phyloP scores from a whole-genome alignment of 768 basidiomycete species.

The Tricholomella constricta region DNA sequence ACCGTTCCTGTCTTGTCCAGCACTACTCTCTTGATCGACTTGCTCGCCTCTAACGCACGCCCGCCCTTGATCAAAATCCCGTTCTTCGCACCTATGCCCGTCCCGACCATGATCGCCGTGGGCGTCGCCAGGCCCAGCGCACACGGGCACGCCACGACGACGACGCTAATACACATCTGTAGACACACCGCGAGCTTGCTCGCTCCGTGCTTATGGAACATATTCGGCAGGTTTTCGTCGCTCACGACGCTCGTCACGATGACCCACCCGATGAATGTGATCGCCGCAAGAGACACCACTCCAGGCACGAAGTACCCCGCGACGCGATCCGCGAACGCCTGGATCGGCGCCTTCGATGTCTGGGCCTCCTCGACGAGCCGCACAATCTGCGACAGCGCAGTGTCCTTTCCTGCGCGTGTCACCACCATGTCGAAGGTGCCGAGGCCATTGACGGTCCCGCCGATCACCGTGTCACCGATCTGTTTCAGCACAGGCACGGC shows the following conservation, averaged over 20 bases:
- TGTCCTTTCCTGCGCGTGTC: slow-evolving; percentile 94
- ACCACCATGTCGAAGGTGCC: slow-evolving; percentile 98
- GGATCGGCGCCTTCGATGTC: slow-evolving; percentile 97
- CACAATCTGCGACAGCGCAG: slow-evolving; percentile 95
- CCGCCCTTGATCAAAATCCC: slow-evolving; percentile 99
- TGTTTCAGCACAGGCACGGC: slow-evolving; percentile 87
- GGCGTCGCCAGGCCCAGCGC: slow-evolving; percentile 95
- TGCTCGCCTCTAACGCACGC: slow-evolving; percentile 89
- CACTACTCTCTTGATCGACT: slow-evolving; percentile 76
- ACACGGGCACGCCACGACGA: slow-evolving; percentile 98
- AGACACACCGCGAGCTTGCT: slow-evolving; percentile 89
- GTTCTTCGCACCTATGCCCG: slow-evolving; percentile 94
- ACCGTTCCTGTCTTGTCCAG: slow-evolving; percentile 98
- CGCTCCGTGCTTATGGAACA: slow-evolving; percentile 85
- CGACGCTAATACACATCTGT: slow-evolving; percentile 95
- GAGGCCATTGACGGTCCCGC: slow-evolving; percentile 94
- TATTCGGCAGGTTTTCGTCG: slow-evolving; percentile 65
- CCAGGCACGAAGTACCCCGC: slow-evolving; percentile 95
- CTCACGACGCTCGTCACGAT: slow-evolving; percentile 60
- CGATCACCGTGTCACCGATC: slow-evolving; percentile 84
- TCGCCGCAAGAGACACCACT: slow-evolving; percentile 77
- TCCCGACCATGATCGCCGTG: slow-evolving; percentile 99
- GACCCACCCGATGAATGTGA: slow-evolving; percentile 89
- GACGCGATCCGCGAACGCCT: slow-evolving; percentile 92
- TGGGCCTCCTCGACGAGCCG: slow-evolving; percentile 97